Evolutionary conservation across 2,329 filamentous ascomycete genomes (phyloP), one percentile per base, ranked within the genome.

Genomic region (Thielaviopsis euricoi): DNA sequence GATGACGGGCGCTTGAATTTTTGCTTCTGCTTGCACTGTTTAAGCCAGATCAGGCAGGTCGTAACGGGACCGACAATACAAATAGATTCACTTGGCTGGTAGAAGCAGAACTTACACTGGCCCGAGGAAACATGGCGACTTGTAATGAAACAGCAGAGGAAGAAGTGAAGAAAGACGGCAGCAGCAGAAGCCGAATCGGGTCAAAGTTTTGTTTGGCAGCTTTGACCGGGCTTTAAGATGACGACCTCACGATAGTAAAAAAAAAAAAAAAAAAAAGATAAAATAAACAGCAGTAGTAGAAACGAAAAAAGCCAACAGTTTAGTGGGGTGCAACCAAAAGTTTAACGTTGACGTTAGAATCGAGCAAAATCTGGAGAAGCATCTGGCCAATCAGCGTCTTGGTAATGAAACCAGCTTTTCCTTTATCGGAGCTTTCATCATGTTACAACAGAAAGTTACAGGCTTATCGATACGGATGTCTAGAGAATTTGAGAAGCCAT

Each of bases 61-160:
- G 26, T 53, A 58, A 33, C 51, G 56, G 49, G 15, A 21, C 19
- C n/a, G n/a, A n/a, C n/a, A n/a, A n/a, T n/a, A n/a, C n/a, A n/a
- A n/a, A 15, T 22, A 21, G 23, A 10, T 37, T 13, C 10, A 50
- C 15, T 22, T 37, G 17, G n/a, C 19, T 37, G 25, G 40, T 21
- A 49, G 15, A 15, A 23, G 15, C 7, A 29, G 4, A 15, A 58
- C 59, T 60, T 60, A 60, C 59, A 53, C 55, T 60, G 56, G 56
- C 49, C 52, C 59, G 59, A 25, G 56, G 59, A 51, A 58, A 33
- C 59, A 60, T 60, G 22, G 17, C 53, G 43, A 52, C 40, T 26
- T 53, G 17, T 12, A 52, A 52, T 52, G n/a, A 22, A 26, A 6
- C 7, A 29, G 49, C 13, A 49, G 25, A 49, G 43, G 33, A 10